Evolutionary conservation across 2,329 filamentous ascomycete genomes (phyloP), one percentile per base, ranked within the genome.

Genomic region (Hymenoscyphus scutula): DNA sequence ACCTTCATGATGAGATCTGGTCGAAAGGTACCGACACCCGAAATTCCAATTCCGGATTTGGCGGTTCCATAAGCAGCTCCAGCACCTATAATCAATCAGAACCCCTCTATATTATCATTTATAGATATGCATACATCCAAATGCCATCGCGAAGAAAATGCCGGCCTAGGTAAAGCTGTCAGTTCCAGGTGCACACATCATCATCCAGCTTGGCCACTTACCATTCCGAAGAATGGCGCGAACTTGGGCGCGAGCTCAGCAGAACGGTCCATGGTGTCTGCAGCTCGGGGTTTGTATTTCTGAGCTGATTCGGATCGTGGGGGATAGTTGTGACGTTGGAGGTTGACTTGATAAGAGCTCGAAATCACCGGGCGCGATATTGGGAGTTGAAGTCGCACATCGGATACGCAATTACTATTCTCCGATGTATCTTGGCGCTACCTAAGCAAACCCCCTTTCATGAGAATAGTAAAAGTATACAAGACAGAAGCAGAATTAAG

Each of bases 1-100:
- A 89, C 90, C 88, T 95, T 96, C 91, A 96, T 95, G 77, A 95
- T 95, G 69, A 96, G 81, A 75, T 95, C 90, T 63, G 91, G 89
- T 73, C 91, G 83, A 77, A 93, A 95, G 41, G 89, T 92, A 73
- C 90, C 91, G 67, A 95, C 89, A 71, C 91, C 91, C 37, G 90
- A 87, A 72, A 96, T 96, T 73, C 91, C 91, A 74, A 95, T 93
- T 68, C 91, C 91, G 48, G 91, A 91, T 78, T 94, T 96, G 41
- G 91, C 90, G 61, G 91, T 96, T 68, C 91, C 91, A 77, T 92
- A 95, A 66, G 91, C 91, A 71, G 91, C 91, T 73, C 91, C 91
- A 69, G 82, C 74, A 73, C 71, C 73, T 75, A 64, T 23, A 25
- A 8, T 53, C 25, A 19, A 61, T 71, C 61, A 71, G 68, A 67